Percentiles rank a stretch among this genome's conserved stretches.
These are phyloP conservation scores for Cercospora brassicicola DNA, from an alignment of 2,329 filamentous ascomycete species.

Conservation along the genomic window DNA sequence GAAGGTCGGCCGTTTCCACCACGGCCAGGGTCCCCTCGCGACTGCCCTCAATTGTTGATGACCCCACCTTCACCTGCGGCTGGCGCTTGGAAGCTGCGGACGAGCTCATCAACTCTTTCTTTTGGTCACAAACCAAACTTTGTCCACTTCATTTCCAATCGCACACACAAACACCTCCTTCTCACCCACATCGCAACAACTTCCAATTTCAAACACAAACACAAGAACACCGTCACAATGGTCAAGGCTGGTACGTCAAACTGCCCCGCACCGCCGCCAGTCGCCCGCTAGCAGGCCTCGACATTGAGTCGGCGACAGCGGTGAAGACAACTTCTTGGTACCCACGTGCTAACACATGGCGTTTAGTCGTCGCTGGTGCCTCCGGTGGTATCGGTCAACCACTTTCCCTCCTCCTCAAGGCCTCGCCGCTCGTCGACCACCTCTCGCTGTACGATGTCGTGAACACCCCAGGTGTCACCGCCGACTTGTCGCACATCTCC, in stretches of 20 bases:
- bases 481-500: conserved; percentile 97
- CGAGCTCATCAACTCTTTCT: conserved; percentile 11
- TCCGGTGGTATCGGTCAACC: conserved; percentile 99
- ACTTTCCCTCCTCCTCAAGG: conserved; percentile 93
- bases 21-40: conserved; percentile 2
- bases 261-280: conserved; percentile 15
- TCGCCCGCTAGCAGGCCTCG: neutral
- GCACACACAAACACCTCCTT: conserved; percentile 4
- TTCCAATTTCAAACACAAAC: conserved; percentile 2
- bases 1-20: neutral
- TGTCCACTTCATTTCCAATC: conserved; percentile 7
- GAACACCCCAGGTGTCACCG: conserved; percentile 93
- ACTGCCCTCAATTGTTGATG: conserved; percentile 4
- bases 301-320: neutral
- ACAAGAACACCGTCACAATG: conserved; percentile 29
- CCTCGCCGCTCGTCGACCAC: conserved; percentile 81
- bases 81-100: conserved; percentile 8
- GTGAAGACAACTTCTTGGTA: neutral
- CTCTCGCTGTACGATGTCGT: conserved; percentile 99
- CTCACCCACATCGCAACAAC: neutral
- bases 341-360: conserved; percentile 9
- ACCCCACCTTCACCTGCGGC: conserved; percentile 4
- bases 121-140: neutral
- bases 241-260: conserved; percentile 32
- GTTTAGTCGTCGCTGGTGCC: conserved; percentile 79